Conservation (phyloP, 140 eudicot species). For the Anethum foeniculum region DNA sequence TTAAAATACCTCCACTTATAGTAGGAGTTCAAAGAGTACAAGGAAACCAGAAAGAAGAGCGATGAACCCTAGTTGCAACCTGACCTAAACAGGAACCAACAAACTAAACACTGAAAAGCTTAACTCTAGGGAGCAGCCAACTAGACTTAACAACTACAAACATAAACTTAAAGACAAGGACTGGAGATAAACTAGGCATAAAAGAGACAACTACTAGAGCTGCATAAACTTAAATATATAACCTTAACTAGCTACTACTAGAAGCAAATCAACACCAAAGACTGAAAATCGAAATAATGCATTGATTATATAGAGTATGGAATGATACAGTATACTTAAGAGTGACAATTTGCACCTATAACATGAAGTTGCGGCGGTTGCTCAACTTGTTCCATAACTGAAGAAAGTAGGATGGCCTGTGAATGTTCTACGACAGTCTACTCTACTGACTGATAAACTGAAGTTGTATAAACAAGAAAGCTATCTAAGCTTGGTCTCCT, state of each 20-base stretch:
- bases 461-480: not conserved
- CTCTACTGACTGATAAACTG: not conserved
- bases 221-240: no score
- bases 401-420: not conserved
- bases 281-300: not conserved
- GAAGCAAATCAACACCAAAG: not conserved
- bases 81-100: no score
- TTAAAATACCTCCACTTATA: no score
- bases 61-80: no score
- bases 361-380: constrained; percentile 6
- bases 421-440: not conserved
- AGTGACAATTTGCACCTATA: not conserved
- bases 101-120: no score
- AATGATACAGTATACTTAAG: not conserved
- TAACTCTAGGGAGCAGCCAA: no score
- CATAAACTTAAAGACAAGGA: no score
- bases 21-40: no score
- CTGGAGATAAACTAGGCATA: no score
- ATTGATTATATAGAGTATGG: not conserved
- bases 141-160: no score
- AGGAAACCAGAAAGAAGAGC: no score
- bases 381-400: not conserved
- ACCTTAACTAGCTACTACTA: not conserved
- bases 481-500: not conserved
- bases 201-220: no score